Conservation (phyloP, 495 filamentous ascomycete species). For the Aspergillus diversus region DNA sequence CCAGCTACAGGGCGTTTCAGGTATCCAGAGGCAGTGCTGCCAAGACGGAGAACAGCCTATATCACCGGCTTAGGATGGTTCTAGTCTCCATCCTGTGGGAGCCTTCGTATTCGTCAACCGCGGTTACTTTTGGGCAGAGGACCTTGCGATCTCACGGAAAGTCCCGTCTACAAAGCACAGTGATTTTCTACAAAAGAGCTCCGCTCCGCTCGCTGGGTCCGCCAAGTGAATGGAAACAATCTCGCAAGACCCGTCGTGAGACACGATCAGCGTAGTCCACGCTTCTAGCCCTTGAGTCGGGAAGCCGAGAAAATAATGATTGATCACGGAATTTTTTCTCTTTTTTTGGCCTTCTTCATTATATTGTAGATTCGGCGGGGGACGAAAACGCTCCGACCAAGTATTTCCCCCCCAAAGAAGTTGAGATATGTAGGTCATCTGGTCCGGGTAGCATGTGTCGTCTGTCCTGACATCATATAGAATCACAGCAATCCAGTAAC, state of each 20-base stretch:
- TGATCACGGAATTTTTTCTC: constrained; percentile 44
- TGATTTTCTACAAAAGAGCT: not conserved
- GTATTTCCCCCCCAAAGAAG: constrained; percentile 16
- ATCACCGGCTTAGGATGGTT: not conserved
- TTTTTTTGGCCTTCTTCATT: constrained; percentile 34
- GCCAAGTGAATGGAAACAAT: not conserved
- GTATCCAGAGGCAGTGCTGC: not conserved
- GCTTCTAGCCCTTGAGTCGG: not conserved
- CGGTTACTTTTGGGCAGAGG: not conserved
- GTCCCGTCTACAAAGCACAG: too few species aligned
- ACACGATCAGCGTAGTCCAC: constrained; percentile 2
- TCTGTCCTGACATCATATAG: constrained; percentile 18
- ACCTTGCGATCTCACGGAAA: too few species aligned
- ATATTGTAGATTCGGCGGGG: constrained; percentile 35
- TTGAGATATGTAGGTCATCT: constrained; percentile 46
- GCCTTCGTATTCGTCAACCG: not conserved
- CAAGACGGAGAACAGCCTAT: constrained; percentile 6
- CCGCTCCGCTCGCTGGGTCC: not conserved
- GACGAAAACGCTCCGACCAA: constrained; percentile 38
- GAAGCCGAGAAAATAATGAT: not conserved
- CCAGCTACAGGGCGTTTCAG: not conserved
- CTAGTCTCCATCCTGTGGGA: not conserved
- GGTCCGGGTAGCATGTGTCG: constrained; percentile 30
- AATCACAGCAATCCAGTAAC: constrained; percentile 24
- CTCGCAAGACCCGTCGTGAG: not conserved